Conservation (phyloP, 116 monocot genomes). For the Zostera marina region DNA sequence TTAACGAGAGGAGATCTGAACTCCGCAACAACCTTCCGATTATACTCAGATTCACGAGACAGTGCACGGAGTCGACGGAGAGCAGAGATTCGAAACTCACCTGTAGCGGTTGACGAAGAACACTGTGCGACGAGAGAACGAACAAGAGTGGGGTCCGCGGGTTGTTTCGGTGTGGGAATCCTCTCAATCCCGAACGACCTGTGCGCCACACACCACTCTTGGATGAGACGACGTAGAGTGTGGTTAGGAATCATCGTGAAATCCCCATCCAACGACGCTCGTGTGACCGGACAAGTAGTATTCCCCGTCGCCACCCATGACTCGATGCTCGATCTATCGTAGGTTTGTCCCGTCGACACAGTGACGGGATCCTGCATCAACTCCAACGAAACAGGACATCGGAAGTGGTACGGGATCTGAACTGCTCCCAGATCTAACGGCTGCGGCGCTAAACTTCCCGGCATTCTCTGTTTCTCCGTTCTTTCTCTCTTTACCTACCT, state of each 20-base stretch:
- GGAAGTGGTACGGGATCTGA: constrained; percentile 75
- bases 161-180: constrained; percentile 16
- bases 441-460: constrained; percentile 3
- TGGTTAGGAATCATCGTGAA: constrained; percentile 55
- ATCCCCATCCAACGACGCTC: constrained; percentile 5
- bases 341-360: constrained; percentile 74
- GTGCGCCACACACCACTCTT: constrained; percentile 80
- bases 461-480: neutral
- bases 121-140: constrained; percentile 27
- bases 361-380: constrained; percentile 89
- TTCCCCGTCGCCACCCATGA: constrained; percentile 22
- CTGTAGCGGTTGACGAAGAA: constrained; percentile 8
- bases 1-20: constrained; percentile 14
- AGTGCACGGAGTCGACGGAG: constrained; percentile 17
- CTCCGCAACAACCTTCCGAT: constrained; percentile 36
- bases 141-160: constrained; percentile 26
- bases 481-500: neutral
- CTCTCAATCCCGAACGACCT: constrained; percentile 74
- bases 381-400: constrained; percentile 95
- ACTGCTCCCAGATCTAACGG: constrained; percentile 16
- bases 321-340: constrained; percentile 38
- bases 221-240: constrained; percentile 94
- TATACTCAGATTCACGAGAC: constrained; percentile 26
- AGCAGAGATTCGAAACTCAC: constrained; percentile 3
- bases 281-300: constrained; percentile 20